Conservation (phyloP, 2,329 filamentous ascomycete genomes). For the Cadophora gregata region DNA sequence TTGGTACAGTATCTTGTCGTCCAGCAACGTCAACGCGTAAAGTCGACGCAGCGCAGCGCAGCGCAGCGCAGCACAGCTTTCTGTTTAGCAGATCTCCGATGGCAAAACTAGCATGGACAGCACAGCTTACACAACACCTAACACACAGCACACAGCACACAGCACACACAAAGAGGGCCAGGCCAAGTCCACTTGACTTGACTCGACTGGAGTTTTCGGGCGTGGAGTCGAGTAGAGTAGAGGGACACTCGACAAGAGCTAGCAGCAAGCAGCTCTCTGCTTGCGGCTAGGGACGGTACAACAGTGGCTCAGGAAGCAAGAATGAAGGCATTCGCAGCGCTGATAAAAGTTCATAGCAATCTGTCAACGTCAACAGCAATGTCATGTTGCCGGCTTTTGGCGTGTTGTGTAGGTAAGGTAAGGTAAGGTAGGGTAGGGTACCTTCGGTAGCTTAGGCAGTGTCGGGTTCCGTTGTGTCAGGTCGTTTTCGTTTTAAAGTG, state of each 20-base stretch:
- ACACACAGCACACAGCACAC: slow-evolving; percentile 11
- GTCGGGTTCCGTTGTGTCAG: neutral
- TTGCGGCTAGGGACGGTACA: slow-evolving; percentile 12
- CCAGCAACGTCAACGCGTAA: slow-evolving; percentile 12
- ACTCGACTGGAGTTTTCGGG: neutral
- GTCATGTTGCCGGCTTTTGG: slow-evolving; percentile 26
- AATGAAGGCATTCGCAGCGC: slow-evolving; percentile 35
- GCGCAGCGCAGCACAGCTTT: neutral
- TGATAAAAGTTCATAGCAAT: slow-evolving; percentile 7
- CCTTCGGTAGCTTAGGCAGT: too few relatives aligned
- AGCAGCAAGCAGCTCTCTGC: slow-evolving; percentile 15
- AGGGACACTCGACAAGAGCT: neutral
- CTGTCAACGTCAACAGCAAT: slow-evolving; percentile 27
- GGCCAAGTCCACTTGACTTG: slow-evolving; percentile 6
- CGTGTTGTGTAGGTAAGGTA: neutral
- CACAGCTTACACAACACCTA: too few relatives aligned
- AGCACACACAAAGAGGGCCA: neutral
- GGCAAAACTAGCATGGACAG: slow-evolving; percentile 10
- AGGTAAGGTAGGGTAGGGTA: too few relatives aligned
- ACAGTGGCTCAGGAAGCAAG: slow-evolving; percentile 31
- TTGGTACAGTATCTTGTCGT: slow-evolving; percentile 12
- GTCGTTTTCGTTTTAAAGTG: slow-evolving; percentile 19
- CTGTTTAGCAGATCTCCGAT: neutral
- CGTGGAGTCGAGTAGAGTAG: neutral
- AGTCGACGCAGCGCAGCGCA: neutral